These are phyloP conservation scores for Spathaspora boniae DNA, from an alignment of 805 yeast species.

Conservation along the genomic window DNA sequence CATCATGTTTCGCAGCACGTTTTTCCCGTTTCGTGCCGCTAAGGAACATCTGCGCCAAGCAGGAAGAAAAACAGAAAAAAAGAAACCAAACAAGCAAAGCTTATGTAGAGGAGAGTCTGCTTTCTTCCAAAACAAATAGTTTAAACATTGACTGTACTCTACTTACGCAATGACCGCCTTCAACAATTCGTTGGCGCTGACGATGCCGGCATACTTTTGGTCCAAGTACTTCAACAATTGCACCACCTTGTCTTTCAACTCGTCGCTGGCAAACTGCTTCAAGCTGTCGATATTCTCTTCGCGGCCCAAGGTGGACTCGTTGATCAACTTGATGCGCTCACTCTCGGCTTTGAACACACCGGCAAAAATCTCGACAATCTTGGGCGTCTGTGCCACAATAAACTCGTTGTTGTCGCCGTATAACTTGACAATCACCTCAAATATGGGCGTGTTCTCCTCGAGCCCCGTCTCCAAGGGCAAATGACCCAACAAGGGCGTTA, in stretches of 20 bases:
- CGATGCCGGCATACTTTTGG: slow-evolving; percentile 58
- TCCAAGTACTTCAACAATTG: slow-evolving; percentile 73
- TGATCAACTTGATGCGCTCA: slow-evolving; percentile 65
- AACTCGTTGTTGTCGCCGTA: slow-evolving; percentile 60
- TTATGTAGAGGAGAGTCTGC: no score
- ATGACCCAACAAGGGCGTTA: slow-evolving; percentile 72
- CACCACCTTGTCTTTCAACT: slow-evolving; percentile 59
- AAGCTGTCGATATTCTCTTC: slow-evolving; percentile 75
- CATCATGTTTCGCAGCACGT: no score
- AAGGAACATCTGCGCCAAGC: no score
- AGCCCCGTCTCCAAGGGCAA: slow-evolving; percentile 84
- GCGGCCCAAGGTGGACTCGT: slow-evolving; percentile 79
- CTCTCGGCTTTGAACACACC: slow-evolving; percentile 70
- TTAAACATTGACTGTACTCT: no score
- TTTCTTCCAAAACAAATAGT: no score
- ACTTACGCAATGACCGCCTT: slow-evolving; percentile 35
- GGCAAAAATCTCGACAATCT: slow-evolving; percentile 65
- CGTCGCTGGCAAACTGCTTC: slow-evolving; percentile 75
- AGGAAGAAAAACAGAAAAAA: no score
- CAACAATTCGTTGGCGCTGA: slow-evolving; percentile 48
- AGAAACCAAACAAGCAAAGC: no score
- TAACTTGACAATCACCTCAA: slow-evolving; percentile 69
- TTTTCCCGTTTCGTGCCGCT: no score
- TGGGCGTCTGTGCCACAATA: slow-evolving; percentile 54
- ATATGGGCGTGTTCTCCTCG: slow-evolving; percentile 91